Evolutionary conservation across 768 basidiomycete genomes (phyloP), one percentile per base, ranked within the genome.

Genomic region (Epithele typhae): DNA sequence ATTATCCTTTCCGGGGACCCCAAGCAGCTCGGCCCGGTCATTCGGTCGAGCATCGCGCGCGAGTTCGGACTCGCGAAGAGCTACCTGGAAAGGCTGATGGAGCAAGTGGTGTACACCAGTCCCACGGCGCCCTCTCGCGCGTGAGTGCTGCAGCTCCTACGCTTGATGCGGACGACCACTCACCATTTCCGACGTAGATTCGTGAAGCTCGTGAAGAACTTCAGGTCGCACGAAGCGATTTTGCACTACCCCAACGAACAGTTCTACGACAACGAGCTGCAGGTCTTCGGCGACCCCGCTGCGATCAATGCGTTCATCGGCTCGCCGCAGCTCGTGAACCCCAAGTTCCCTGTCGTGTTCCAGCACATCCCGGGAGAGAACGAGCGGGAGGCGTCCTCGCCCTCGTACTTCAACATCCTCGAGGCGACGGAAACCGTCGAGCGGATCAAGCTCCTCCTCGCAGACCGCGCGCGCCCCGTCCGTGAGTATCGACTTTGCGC

Each of bases 221-320:
- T 75, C 66, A 58, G 80, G 11, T 80, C 76, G 3, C 80, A 83
- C 51, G 63, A 64, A 3, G 67, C 68, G 7, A 83, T 85, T 36
- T 61, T 83, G n/a, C 46, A 66, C 3, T 82, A 77, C 62, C 72
- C 81, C 1, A 84, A 83, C 51, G 60, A 71, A 15, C 48, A 56
- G 39, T 68, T 73, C 50, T 73, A 73, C 52, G 52, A 57, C 10
- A 56, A 56, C 30, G 66, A 64, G 14, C 63, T 73, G n/a, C 55
- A 61, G 22, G 55, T 62, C 0, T 49, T 49, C 34, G 71, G 59
- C 3, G 53, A 64, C 19, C 45, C 43, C 2, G 47, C 43, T 0
- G 40, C 65, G 14, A 63, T 67, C 55, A 45, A 59, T 45, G 38
- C 51, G 25, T 47, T 64, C 19, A 40, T 64, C 2, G 32, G 53